Evolutionary conservation across 305 asterid species (phyloP).

Genomic region (Galium porrigens): DNA sequence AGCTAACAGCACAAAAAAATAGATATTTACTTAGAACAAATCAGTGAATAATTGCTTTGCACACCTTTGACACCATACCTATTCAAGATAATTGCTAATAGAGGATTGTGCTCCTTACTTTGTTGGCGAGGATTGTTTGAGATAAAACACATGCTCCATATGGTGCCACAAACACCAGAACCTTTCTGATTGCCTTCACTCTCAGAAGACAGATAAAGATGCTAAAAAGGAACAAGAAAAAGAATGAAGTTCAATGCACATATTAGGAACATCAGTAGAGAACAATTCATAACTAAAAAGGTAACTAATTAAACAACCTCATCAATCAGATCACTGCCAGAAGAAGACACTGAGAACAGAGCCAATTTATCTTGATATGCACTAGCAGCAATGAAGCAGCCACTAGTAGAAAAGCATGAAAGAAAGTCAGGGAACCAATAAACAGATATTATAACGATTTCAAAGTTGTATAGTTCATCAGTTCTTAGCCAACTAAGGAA

Average conservation of each 20-base stretch:
- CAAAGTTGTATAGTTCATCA: conserved; percentile 8
- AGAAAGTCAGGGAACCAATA: conserved; percentile 30
- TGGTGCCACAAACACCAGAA: conserved; percentile 61
- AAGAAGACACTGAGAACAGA: conserved; percentile 59
- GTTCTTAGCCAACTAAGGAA: conserved; percentile 20
- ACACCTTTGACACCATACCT: conserved; percentile 35
- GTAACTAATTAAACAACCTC: conserved; percentile 33
- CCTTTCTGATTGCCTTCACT: conserved; percentile 44
- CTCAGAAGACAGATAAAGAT: conserved; percentile 53
- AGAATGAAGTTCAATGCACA: not conserved
- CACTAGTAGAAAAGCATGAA: conserved; percentile 35
- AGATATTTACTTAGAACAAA: conserved; percentile 9
- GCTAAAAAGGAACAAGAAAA: conserved; percentile 28
- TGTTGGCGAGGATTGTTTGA: conserved; percentile 41
- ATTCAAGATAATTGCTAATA: conserved; percentile 76
- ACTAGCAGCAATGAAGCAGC: conserved; percentile 82
- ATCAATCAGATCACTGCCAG: conserved; percentile 55
- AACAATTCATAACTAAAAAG: not conserved
- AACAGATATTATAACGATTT: not conserved
- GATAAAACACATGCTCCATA: conserved; percentile 99
- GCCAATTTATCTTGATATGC: conserved; percentile 80
- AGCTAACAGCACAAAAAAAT: conserved; percentile 8
- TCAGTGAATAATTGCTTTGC: conserved; percentile 1
- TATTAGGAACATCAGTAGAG: conserved; percentile 17
- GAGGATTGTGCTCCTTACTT: conserved; percentile 44